These are phyloP conservation scores for Candida sojae DNA, from an alignment of 1,139 yeast genomes.

Conservation along the genomic window DNA sequence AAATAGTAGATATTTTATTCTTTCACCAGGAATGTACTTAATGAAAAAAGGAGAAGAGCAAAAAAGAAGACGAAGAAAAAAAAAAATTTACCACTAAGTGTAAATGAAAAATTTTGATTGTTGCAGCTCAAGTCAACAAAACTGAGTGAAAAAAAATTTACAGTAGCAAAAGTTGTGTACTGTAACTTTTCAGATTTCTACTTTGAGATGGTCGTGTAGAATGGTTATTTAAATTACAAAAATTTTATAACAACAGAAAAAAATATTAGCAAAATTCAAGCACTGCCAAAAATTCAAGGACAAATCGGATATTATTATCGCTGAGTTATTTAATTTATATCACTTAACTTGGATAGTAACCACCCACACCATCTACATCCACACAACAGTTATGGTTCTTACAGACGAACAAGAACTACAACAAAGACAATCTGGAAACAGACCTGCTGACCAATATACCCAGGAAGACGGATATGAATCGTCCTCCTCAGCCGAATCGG, in stretches of 20 bases:
- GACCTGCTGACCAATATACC: background rate
- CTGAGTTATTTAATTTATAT: background rate
- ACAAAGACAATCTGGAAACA: background rate
- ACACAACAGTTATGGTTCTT: background rate
- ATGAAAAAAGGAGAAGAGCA: background rate
- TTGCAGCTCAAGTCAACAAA: background rate
- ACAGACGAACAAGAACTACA: conserved; percentile 1
- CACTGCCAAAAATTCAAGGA: background rate
- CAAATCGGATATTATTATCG: background rate
- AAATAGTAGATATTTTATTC: background rate
- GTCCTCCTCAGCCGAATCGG: conserved; percentile 9
- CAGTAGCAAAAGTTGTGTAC: background rate
- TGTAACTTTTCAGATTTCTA: too few relatives aligned
- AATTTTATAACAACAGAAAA: background rate
- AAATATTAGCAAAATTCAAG: background rate
- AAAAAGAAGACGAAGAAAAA: background rate
- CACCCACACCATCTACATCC: too few relatives aligned
- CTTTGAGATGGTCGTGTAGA: too few relatives aligned
- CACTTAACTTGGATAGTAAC: too few relatives aligned
- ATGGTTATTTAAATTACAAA: background rate
- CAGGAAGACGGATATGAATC: conserved; percentile 20
- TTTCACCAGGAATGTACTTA: background rate
- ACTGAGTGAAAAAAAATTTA: background rate
- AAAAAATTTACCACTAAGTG: background rate
- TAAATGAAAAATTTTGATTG: background rate